These are phyloP conservation scores for Teratosphaeria pseudoeucalypti DNA, from an alignment of 2,329 filamentous ascomycete species.

Conservation along the genomic window DNA sequence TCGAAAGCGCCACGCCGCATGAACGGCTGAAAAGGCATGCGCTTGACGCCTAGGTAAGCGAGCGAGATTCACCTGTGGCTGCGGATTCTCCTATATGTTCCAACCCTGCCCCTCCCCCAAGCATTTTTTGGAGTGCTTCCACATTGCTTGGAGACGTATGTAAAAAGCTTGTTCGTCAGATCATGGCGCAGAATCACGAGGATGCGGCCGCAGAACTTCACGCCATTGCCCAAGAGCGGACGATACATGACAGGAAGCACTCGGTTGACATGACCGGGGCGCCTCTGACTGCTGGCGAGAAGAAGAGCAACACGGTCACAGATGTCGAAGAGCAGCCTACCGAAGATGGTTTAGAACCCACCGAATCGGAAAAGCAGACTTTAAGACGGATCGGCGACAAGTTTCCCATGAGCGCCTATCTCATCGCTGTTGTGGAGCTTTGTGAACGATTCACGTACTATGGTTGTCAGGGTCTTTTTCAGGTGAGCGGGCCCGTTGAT, in stretches of 20 bases:
- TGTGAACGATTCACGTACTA: conserved; percentile 39
- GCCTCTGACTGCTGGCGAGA: conserved; percentile 8
- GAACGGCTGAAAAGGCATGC: too few species aligned
- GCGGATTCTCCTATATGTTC: neutral
- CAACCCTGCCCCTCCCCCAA: neutral
- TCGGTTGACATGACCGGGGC: conserved; percentile 14
- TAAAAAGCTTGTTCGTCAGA: too few species aligned
- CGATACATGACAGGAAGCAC: neutral
- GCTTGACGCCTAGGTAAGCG: too few species aligned
- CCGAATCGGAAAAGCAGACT: conserved; percentile 32
- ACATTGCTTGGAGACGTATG: neutral
- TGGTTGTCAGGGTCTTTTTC: conserved; percentile 35
- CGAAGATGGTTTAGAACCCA: conserved; percentile 29
- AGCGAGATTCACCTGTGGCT: neutral
- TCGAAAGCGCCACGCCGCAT: neutral
- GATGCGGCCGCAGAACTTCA: conserved; percentile 17
- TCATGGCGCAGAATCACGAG: conserved; percentile 14
- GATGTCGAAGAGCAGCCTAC: conserved; percentile 13
- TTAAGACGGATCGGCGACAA: conserved; percentile 38
- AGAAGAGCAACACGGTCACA: conserved; percentile 2
- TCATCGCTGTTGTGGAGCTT: conserved; percentile 41
- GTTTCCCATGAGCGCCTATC: conserved; percentile 36
- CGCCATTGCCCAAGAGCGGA: conserved; percentile 1
- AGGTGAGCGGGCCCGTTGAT: neutral
- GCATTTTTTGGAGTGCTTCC: neutral